Base-by-base conservation (phyloP, 495 filamentous ascomycete genomes). In the Gamarada debralockiae region DNA sequence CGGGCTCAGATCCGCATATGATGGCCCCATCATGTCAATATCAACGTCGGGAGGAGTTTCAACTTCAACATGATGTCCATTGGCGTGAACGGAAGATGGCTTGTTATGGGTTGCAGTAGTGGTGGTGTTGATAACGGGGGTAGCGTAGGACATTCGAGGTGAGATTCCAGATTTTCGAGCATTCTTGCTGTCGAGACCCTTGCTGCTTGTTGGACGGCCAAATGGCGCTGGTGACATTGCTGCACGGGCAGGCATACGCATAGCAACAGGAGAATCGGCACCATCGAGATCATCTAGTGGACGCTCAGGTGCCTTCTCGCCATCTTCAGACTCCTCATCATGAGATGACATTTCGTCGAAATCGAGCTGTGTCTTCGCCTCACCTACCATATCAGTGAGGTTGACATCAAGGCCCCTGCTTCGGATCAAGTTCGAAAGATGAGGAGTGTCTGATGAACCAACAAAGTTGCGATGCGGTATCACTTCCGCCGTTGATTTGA, bases 381-480 rank as follows among this genome's bases (percentile, higher is more conserved):
- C 76, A 23, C 53, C 71, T 50, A 84, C 76, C 20, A 88, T 67
- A 27, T 84, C 75, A 48, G 70, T 65, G 47, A 93, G 67, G 55
- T 92, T 79, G 47, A 82, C 75, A 48, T 69, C 70, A 50, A 84
- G 76, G 27, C 85, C 89, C 57, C 74, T 78, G 51, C 75, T 80
- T 46, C 80, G 73, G 70, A 92, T 78, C 48, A 89, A 65, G 10
- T 79, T 77, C 27, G 88, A 91, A 12, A 96, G 75, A 65, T 90
- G 79, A 6, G 91, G 90, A 2, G 83, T 83, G n/a, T 80, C 78
- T 13, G 82, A 70, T 12, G 89, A 89, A 17, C 78, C 77, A 21
- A 73, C 67, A 56, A 89, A 83, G 21, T 52, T 58, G 6, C 68
- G 47, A 23, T 59, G 50, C 12, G 67, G 49, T n/a, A 53, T 37